A percentile compares a stretch with the other conserved stretches of the same genome.
Conservation (phyloP, 805 yeast species). For the Lipomyces mesembrius region DNA sequence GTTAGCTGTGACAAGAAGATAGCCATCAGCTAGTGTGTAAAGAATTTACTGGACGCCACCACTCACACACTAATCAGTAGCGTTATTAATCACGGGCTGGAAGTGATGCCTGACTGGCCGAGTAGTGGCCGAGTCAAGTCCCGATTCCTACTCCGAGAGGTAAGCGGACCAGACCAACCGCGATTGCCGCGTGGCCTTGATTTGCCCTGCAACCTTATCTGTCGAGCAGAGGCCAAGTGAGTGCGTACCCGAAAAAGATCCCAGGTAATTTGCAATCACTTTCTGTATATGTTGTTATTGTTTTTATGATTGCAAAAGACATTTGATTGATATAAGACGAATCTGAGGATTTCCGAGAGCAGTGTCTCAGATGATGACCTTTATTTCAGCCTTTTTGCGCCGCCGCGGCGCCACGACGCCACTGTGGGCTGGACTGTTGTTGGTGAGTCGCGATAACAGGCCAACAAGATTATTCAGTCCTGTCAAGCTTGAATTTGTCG, state of each 20-base stretch:
- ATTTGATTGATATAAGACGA: background rate
- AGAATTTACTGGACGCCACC: background rate
- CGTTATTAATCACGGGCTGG: background rate
- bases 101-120: too few relatives aligned
- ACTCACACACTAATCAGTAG: background rate
- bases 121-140: too few relatives aligned
- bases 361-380: too few relatives aligned
- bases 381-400: too few relatives aligned
- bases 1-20: too few relatives aligned
- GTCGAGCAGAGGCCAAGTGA: background rate
- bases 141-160: background rate
- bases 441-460: slow-evolving; percentile 2
- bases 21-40: too few relatives aligned
- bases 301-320: background rate
- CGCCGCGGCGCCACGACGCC: slow-evolving; percentile 10
- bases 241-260: background rate
- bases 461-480: too few relatives aligned
- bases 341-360: background rate
- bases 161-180: background rate
- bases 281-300: background rate
- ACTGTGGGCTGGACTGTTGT: background rate
- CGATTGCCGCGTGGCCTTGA: too few relatives aligned
- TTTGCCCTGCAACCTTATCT: background rate
- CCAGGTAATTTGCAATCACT: background rate
- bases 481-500: background rate